phyloP scores from a whole-genome alignment of 1,139 yeast species.

The Diutina catenulata region DNA sequence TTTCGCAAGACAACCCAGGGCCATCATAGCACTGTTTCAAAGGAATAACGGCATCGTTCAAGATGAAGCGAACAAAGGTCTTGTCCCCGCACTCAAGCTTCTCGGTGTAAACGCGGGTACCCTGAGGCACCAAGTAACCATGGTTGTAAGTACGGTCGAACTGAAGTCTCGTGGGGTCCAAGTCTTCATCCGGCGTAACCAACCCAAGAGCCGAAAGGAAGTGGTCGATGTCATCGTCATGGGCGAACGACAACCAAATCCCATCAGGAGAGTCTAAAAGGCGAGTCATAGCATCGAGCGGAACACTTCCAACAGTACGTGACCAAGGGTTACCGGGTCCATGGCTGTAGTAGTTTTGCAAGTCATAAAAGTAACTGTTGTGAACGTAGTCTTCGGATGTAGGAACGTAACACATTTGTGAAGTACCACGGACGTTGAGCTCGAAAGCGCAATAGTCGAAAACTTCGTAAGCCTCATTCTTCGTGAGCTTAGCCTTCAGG shows the following conservation, averaged over 20 bases:
- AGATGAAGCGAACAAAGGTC: constrained; percentile 34
- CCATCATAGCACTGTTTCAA: constrained; percentile 38
- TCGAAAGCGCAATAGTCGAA: too few relatives aligned
- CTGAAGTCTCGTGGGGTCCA: constrained; percentile 20
- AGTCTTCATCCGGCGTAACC: constrained; percentile 21
- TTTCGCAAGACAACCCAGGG: constrained; percentile 46
- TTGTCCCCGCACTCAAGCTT: constrained; percentile 27
- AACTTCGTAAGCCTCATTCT: too few relatives aligned
- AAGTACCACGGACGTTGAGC: too few relatives aligned
- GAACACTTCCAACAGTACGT: constrained; percentile 32
- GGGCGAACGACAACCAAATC: constrained; percentile 40
- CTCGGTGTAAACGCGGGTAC: constrained; percentile 40
- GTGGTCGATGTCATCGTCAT: constrained; percentile 44
- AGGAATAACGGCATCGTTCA: constrained; percentile 50
- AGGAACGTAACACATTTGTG: too few relatives aligned
- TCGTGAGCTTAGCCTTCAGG: too few relatives aligned
- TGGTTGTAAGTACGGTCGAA: constrained; percentile 33
- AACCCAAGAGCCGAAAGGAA: constrained; percentile 41
- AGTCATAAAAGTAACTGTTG: too few relatives aligned
- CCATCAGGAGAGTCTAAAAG: background rate
- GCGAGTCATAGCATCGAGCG: too few relatives aligned
- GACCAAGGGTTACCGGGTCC: constrained; percentile 41
- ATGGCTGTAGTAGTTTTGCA: constrained; percentile 34
- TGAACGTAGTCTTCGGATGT: too few relatives aligned
- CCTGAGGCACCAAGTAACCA: constrained; percentile 43